Base-by-base conservation (phyloP, 1,284 basidiomycete species). In the Trichosporon coremiiforme region DNA sequence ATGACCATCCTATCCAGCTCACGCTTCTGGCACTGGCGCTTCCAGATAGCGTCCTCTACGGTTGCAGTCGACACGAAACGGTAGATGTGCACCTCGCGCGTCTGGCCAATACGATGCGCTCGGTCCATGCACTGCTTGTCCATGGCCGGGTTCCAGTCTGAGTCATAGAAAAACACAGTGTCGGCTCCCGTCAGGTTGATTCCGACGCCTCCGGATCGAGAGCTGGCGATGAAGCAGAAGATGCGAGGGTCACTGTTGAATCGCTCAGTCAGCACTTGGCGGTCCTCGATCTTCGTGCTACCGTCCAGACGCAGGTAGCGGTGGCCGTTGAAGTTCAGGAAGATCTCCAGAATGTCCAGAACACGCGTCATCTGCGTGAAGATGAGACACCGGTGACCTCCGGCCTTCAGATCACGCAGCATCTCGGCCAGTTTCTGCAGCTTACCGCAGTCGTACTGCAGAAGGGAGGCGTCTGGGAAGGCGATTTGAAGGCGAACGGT, bases 341-440 rank as follows among this genome's bases (percentile, higher is more conserved):
- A 98, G 45, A 90, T 90, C 80, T 98, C 96, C 65, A 98, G 87
- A 68, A 98, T 95, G 82, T 98, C 95, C 68, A 98, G 86, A 45
- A 98, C 91, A 70, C 88, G 88, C 25, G 95, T 98, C 95, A 98
- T 98, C 79, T 98, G 95, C 0, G 95, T 98, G 82, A 98, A 98
- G 76, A 98, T 96, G 64, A 98, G 86, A 25, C 94, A 88, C 1
- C 95, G 91, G 79, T 98, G 95, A 0, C 94, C 93, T 2, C 89
- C 93, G 0, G 89, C 89, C 78, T 95, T 94, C 79, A 90, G 91
- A 78, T 92, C 89, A 25, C 93, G 89, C 57, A 98, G 87, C 36
- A 98, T 86, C 29, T 85, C 85, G 36, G 90, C 88, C 3, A 98
- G 88, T 73, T 91, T 88, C 79, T 98, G 95, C 17, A 98, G 87